Conservation (phyloP, 805 yeast species). For the Isabelozyma rhagii region DNA sequence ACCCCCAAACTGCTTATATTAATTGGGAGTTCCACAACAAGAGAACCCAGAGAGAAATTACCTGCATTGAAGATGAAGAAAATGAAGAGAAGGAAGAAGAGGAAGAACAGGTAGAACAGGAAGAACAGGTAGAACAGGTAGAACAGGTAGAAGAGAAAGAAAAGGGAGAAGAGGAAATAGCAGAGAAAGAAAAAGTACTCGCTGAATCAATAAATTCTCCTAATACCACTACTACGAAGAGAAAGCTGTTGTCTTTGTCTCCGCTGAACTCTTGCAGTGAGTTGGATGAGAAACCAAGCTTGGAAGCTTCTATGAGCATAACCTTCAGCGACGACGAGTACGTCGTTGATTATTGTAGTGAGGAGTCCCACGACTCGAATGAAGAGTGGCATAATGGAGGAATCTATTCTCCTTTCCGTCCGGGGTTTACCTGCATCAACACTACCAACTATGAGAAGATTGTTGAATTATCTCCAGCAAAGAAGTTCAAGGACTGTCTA, state of each 20-base stretch:
- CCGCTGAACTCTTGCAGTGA: background rate
- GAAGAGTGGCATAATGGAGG: conserved; percentile 12
- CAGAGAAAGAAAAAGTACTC: background rate
- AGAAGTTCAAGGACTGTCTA: conserved; percentile 32
- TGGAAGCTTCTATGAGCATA: background rate
- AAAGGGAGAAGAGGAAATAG: background rate
- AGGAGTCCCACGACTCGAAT: conserved; percentile 9
- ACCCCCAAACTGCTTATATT: conserved; percentile 24
- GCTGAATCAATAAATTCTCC: too few species aligned
- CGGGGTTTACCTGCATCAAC: conserved; percentile 7
- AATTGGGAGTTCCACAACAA: conserved; percentile 29
- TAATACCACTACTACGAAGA: too few species aligned
- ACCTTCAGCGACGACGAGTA: background rate
- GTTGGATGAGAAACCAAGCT: background rate
- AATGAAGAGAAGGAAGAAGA: conserved; percentile 4
- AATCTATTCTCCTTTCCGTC: conserved; percentile 9
- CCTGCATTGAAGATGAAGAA: background rate
- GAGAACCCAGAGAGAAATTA: conserved; percentile 7
- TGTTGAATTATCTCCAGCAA: conserved; percentile 29
- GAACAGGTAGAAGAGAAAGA: background rate
- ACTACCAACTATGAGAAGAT: conserved; percentile 12
- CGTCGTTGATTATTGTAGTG: background rate
- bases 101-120: conserved; percentile 2
- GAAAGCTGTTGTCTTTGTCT: too few species aligned
- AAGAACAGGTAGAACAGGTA: conserved; percentile 3